These are phyloP conservation scores for Saposhnikovia divaricata DNA, from an alignment of 129 eudicot genomes.

Conservation along the genomic window DNA sequence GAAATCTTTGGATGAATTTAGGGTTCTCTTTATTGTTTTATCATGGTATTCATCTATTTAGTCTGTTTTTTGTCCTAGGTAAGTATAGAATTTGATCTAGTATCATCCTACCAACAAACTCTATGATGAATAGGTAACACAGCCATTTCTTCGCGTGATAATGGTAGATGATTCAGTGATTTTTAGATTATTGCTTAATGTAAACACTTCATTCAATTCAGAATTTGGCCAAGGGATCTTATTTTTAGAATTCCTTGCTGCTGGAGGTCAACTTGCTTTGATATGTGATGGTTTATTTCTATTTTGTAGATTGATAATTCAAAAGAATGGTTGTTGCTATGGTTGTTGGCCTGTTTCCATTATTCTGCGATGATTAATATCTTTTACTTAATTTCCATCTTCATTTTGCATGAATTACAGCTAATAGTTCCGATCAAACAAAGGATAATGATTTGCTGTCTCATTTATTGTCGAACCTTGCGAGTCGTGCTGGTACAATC, in stretches of 20 bases:
- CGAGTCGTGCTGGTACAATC: conserved; percentile 7
- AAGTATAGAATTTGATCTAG: not conserved
- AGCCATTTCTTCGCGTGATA: not conserved
- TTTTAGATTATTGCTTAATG: no score
- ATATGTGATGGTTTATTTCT: no score
- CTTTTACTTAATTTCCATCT: not conserved
- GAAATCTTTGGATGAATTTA: not conserved
- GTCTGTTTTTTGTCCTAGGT: not conserved
- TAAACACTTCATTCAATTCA: not conserved
- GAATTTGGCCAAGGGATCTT: not conserved
- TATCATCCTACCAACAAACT: not conserved
- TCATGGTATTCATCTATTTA: not conserved
- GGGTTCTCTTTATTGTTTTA: not conserved
- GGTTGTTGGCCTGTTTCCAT: not conserved
- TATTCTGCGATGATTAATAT: not conserved
- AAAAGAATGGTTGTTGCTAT: not conserved
- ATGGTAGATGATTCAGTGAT: no score
- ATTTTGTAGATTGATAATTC: no score
- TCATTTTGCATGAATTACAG: conserved; percentile 11
- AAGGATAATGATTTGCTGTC: conserved; percentile 23
- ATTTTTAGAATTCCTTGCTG: no score
- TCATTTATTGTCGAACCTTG: conserved; percentile 26
- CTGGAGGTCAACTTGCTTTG: no score
- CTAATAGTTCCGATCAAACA: conserved; percentile 22
- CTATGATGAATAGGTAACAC: not conserved